These are phyloP conservation scores for sunflower (Helianthus annuus) DNA, from an alignment of 129 eudicot species.

Conservation along the genomic window DNA sequence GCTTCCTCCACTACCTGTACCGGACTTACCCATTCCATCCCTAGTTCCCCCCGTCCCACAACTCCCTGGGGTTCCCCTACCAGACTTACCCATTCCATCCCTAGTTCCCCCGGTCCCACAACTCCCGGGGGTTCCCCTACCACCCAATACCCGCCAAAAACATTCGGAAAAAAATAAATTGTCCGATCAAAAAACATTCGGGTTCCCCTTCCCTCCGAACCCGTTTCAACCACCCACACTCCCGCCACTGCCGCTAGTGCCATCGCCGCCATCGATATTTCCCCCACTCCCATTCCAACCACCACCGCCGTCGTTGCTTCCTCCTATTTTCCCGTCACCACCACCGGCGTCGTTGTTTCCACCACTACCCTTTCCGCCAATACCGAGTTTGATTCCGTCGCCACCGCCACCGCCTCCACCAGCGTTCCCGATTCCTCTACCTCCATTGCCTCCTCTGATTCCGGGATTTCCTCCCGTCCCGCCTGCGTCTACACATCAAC, in stretches of 20 bases:
- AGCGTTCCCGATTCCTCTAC: slow-evolving; percentile 35
- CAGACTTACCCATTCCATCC: slow-evolving; percentile 38
- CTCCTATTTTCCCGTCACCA: slow-evolving; percentile 30
- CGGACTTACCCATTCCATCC: slow-evolving; percentile 38
- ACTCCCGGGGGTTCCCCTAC: slow-evolving; percentile 45
- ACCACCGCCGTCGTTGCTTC: slow-evolving; percentile 39
- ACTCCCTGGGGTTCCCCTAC: slow-evolving; percentile 49
- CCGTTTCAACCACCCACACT: slow-evolving; percentile 48
- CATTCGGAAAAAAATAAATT: slow-evolving; percentile 20
- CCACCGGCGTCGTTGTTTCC: slow-evolving; percentile 17
- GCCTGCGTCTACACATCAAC: slow-evolving; percentile 37
- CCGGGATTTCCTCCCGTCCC: slow-evolving; percentile 76
- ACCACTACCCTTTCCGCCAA: slow-evolving; percentile 14
- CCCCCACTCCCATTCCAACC: slow-evolving; percentile 47
- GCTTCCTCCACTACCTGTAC: slow-evolving; percentile 61
- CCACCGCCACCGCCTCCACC: slow-evolving; percentile 25
- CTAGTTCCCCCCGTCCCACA: slow-evolving; percentile 39
- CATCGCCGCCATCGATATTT: slow-evolving; percentile 51
- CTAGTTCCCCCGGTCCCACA: slow-evolving; percentile 42
- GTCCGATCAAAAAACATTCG: slow-evolving; percentile 32
- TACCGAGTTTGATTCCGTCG: slow-evolving; percentile 18
- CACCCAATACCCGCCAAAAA: slow-evolving; percentile 37
- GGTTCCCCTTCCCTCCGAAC: slow-evolving; percentile 38
- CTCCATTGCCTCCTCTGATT: slow-evolving; percentile 46
- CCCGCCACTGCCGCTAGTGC: slow-evolving; percentile 30